Evolutionary conservation across 176 grass and related monocot species (phyloP), one percentile per base, ranked within the genome.

Genomic region (Triticum turgidum): DNA sequence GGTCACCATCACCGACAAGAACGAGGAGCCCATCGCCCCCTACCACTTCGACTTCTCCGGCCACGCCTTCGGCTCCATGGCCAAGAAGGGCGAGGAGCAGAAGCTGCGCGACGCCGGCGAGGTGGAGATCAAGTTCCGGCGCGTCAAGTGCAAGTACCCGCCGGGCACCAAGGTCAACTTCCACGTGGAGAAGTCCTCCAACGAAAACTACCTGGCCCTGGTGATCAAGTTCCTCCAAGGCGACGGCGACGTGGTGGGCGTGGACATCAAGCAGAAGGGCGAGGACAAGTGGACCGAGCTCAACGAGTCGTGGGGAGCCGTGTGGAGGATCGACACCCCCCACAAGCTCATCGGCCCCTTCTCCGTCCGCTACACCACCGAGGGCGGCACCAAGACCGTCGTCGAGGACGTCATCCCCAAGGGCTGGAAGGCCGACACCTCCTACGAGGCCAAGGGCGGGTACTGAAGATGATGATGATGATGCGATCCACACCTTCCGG

Each of bases 21-120:
- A 90, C 44, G 70, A 84, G 18, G 92, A 81, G 25, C 82, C 86
- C 9, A 58, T 86, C 72, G 83, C 79, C 0, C 61, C 89, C 18
- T 89, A 63, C 79, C 92, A 94, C 61, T 91, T 94, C 58, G 92
- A 91, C 79, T 82, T 94, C 59, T 80, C 79, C 21, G 89, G 89
- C 25, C 61, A n/a, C 0, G 71, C 92, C 0, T 91, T 94, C 13
- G 92, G 92, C 9, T 42, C 89, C 45, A 89, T 94, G 92, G 83
- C 89, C 3, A 76, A 61, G 75, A 61, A 80, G 2, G 89, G 89
- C 24, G 71, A 69, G 20, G 70, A 86, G 25, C 65, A 91, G n/a
- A 47, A 93, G 21, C 92, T 93, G 14, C 86, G 92, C 18, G 54
- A 86, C 17, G 89, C 92, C 5, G 92, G 92, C 75, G 86, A 79